Evolutionary conservation across 371 early-diverging fungal species (phyloP), one percentile per base, ranked within the genome.

Genomic region (Rhizopus stolonifer): DNA sequence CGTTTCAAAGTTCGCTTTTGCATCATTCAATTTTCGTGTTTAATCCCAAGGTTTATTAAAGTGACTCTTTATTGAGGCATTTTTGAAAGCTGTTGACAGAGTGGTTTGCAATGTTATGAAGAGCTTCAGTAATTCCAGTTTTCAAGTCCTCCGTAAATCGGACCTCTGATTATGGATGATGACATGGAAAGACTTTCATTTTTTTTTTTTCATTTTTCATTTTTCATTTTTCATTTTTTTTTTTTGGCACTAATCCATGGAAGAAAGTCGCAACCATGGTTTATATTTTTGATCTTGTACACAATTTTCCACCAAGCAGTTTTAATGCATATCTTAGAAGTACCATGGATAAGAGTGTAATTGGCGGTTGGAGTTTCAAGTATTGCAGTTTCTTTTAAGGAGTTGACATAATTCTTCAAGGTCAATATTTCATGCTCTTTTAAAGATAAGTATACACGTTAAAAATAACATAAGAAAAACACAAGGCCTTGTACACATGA

Each of bases 401-500:
- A 50, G 39, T 50, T 50, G 50, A 25, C 50, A 29, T 50, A 50
- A 39, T 50, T 49, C 39, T 49, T 49, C 49, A 49, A 49, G 49
- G 49, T 49, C 49, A 49, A 49, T 49, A 50, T 50, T 50, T 50
- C 40, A 8, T 38, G 40, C 40, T 50, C 39, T 50, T 50, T 50
- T 39, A 50, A 50, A 50, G 50, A 50, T 50, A 50, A 50, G 50
- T 50, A 40, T 50, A 50, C 50, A 39, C 50, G 40, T 50, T 40
- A 50, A 50, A 40, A 50, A 50, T 50, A 26, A 39, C 26, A 26
- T 40, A 50, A 50, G 50, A 50, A 50, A 50, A 38, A 40, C 50
- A 50, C 50, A 50, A 39, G 25, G 50, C 50, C 46, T 54, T 54
- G 46, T 49, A 46, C 52, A 59, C 36, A 59, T 59, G 60, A 59